Evolutionary conservation across 1,284 basidiomycete species (phyloP).

Genomic region (Chiua sp.): DNA sequence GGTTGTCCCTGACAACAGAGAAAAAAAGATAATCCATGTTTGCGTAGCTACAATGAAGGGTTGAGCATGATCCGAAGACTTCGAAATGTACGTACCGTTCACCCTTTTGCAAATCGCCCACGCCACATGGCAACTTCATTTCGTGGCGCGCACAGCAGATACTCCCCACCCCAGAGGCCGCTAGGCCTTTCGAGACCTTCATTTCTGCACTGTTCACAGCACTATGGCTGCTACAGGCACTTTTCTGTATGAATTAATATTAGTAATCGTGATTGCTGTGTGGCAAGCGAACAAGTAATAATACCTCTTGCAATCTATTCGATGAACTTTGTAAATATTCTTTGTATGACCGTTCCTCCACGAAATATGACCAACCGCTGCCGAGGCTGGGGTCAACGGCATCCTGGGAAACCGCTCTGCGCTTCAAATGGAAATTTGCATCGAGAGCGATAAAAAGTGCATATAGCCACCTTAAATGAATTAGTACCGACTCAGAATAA

Average conservation of each 20-base stretch:
- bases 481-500: too few species aligned
- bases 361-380: conserved; percentile 9
- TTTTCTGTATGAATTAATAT: too few species aligned
- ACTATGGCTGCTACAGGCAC: too few species aligned
- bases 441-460: conserved; percentile 2
- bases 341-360: conserved; percentile 9
- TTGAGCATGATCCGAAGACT: background rate
- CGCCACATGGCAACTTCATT: conserved; percentile 3
- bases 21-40: conserved; percentile 17
- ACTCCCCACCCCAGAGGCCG: conserved; percentile 6
- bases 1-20: conserved; percentile 1
- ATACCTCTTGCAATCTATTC: background rate
- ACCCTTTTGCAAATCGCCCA: conserved; percentile 17
- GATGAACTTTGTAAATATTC: background rate
- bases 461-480: conserved; percentile 8
- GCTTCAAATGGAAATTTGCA: conserved; percentile 13
- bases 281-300: background rate
- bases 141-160: conserved; percentile 11
- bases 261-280: too few species aligned
- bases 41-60: background rate
- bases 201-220: too few species aligned
- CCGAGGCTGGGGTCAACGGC: conserved; percentile 1
- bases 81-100: background rate
- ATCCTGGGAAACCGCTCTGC: background rate
- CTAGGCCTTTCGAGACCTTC: background rate